Conservation (phyloP, 2,329 filamentous ascomycete species). For the Didymella lethalis region DNA sequence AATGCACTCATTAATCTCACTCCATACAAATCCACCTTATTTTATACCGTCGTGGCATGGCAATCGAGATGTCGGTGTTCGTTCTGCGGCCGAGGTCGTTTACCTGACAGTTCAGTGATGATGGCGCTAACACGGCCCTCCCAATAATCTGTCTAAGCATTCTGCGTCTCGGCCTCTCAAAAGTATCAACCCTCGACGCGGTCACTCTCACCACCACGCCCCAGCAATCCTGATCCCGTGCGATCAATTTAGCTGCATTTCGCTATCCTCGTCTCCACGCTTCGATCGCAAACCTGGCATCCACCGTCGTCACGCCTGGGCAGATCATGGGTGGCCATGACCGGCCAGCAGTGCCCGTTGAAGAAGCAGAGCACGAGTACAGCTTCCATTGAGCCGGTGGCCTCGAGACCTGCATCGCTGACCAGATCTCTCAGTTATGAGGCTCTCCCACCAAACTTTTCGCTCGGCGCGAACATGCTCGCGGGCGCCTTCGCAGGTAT, state of each 20-base stretch:
- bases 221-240: constrained; percentile 1
- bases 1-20: not conserved
- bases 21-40: not conserved
- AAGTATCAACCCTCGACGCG: constrained; percentile 14
- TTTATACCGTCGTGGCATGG: not conserved
- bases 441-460: constrained; percentile 92
- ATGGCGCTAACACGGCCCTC: constrained; percentile 8
- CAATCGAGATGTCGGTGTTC: constrained; percentile 3
- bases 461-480: constrained; percentile 90
- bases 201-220: constrained; percentile 28
- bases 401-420: constrained; percentile 29
- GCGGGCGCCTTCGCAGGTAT: constrained; percentile 97
- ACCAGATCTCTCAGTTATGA: constrained; percentile 72
- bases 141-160: constrained; percentile 8
- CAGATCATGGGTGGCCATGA: constrained; percentile 54
- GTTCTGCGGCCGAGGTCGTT: constrained; percentile 3
- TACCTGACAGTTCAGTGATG: constrained; percentile 9
- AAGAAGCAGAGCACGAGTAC: constrained; percentile 54
- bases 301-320: constrained; percentile 45
- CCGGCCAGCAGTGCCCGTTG: constrained; percentile 43
- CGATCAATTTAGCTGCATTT: constrained; percentile 15
- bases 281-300: constrained; percentile 48
- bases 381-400: constrained; percentile 25
- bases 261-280: constrained; percentile 4
- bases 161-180: constrained; percentile 11